Conservation (phyloP, 345 rosid species). For the Cardamine resedifolia region DNA sequence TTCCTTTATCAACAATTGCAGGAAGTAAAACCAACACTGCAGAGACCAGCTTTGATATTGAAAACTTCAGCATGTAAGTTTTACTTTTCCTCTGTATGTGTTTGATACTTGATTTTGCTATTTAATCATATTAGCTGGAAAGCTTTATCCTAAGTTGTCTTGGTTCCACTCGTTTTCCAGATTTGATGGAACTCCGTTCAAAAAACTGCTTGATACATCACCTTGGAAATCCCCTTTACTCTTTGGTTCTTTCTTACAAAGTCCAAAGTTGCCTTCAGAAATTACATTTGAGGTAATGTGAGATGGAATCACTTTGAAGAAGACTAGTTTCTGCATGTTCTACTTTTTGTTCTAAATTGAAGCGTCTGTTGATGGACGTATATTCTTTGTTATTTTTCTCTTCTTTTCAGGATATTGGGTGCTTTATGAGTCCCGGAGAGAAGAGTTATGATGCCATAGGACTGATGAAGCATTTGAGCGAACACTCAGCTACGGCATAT, state of each 20-base stretch:
- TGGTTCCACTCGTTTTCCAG: slow-evolving; percentile 43
- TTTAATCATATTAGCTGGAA: slow-evolving; percentile 1
- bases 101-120: slow-evolving; percentile 17
- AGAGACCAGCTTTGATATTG: slow-evolving; percentile 41
- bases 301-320: slow-evolving; percentile 1
- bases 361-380: slow-evolving; percentile 1
- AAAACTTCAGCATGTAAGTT: slow-evolving; percentile 60
- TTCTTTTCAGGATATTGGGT: slow-evolving; percentile 76
- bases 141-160: slow-evolving; percentile 4
- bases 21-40: slow-evolving; percentile 39
- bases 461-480: slow-evolving; percentile 85
- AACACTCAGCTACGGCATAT: slow-evolving; percentile 79
- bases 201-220: slow-evolving; percentile 74
- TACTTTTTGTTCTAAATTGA: not conserved
- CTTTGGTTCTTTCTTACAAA: slow-evolving; percentile 71
- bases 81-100: slow-evolving; percentile 7
- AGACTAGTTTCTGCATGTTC: slow-evolving; percentile 12
- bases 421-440: slow-evolving; percentile 83
- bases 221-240: slow-evolving; percentile 98
- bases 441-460: slow-evolving; percentile 91
- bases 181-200: slow-evolving; percentile 81
- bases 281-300: slow-evolving; percentile 79
- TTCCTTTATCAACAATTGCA: slow-evolving; percentile 25
- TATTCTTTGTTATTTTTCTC: not conserved
- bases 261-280: slow-evolving; percentile 77